Percentiles rank a stretch among this genome's conserved stretches.
phyloP scores from a whole-genome alignment of 495 filamentous ascomycete species.

The Clohesyomyces aquaticus region DNA sequence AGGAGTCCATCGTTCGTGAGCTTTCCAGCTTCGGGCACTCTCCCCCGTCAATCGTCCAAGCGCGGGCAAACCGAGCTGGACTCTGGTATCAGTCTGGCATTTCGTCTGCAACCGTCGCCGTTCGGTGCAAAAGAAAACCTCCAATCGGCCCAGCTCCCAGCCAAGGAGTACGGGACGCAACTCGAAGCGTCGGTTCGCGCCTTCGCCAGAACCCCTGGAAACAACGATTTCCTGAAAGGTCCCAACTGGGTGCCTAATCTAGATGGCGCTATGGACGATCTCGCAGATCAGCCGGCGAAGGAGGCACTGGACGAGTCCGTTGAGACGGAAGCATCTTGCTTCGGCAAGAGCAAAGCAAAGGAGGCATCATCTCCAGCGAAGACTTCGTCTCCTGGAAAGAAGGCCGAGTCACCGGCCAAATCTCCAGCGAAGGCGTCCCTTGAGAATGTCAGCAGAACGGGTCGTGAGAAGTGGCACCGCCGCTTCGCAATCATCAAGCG shows the following conservation, averaged over 20 bases:
- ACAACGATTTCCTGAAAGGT: slow-evolving; percentile 25
- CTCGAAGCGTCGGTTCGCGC: neutral
- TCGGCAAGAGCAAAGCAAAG: slow-evolving; percentile 34
- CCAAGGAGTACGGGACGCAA: slow-evolving; percentile 24
- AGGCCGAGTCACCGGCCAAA: slow-evolving; percentile 31
- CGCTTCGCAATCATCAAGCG: slow-evolving; percentile 28
- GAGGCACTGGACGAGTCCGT: slow-evolving; percentile 4
- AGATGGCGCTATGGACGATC: slow-evolving; percentile 40
- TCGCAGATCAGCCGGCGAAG: slow-evolving; percentile 5
- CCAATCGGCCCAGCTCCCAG: slow-evolving; percentile 7
- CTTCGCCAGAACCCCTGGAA: slow-evolving; percentile 1
- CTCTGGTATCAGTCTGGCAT: slow-evolving; percentile 31
- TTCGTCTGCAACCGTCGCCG: neutral
- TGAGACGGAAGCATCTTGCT: slow-evolving; percentile 28
- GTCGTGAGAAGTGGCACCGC: slow-evolving; percentile 36
- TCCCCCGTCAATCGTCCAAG: slow-evolving; percentile 8
- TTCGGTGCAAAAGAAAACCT: slow-evolving; percentile 16
- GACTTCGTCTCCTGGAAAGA: slow-evolving; percentile 22
- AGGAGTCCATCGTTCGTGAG: neutral
- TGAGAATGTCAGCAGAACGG: slow-evolving; percentile 44
- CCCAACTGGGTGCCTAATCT: no score
- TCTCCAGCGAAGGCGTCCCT: slow-evolving; percentile 45
- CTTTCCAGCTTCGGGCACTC: neutral
- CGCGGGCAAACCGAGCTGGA: slow-evolving; percentile 12
- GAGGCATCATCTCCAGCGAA: slow-evolving; percentile 26